Evolutionary conservation across 2,329 filamentous ascomycete species (phyloP), one percentile per base, ranked within the genome.

Genomic region (Trichoderma guizhouense): DNA sequence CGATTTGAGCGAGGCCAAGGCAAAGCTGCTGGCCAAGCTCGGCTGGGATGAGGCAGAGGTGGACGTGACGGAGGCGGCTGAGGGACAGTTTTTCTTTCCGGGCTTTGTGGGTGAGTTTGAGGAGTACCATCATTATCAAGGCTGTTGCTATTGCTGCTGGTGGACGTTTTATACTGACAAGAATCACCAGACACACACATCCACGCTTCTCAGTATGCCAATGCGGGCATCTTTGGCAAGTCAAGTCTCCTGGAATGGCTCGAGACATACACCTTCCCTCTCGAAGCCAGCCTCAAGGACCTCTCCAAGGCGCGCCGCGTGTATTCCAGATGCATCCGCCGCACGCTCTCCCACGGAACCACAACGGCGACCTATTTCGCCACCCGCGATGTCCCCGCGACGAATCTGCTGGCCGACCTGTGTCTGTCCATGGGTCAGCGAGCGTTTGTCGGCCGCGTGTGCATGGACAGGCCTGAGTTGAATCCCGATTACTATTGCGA

Each of bases 341-440:
- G 93, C 61, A 97, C 94, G 0, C 88, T 99, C 12, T 88, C 93
- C 26, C 90, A 98, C 79, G 96, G 96, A 74, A 99, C 96, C 11
- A 99, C 96, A 0, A 96, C 93, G 12, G 94, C 94, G 7, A 89
- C 93, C n/a, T 98, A 98, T 86, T 98, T 93, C 81, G 95, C 95
- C 72, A 98, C 96, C 30, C 90, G 94, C 74, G 91, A 97, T 79
- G 92, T 97, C 1, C 86, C 89, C 1, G 90, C 94, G 2, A 99
- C 96, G n/a, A 98, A 97, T 79, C 87, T 97, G 8, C 90, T 99
- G 7, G 93, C 95, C 0, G 90, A 93, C 74, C 88, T 98, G 21
- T 98, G 95, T 78, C 86, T 93, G n/a, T 79, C 83, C 0, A 84
- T 89, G 30, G 96, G 96, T 58, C 96, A 99, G 82, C 87, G 96